A percentile compares a stretch with the other conserved stretches of the same genome.
These are phyloP conservation scores for Chondrus crispus DNA, from an alignment of 23 red algal species.

Conservation along the genomic window DNA sequence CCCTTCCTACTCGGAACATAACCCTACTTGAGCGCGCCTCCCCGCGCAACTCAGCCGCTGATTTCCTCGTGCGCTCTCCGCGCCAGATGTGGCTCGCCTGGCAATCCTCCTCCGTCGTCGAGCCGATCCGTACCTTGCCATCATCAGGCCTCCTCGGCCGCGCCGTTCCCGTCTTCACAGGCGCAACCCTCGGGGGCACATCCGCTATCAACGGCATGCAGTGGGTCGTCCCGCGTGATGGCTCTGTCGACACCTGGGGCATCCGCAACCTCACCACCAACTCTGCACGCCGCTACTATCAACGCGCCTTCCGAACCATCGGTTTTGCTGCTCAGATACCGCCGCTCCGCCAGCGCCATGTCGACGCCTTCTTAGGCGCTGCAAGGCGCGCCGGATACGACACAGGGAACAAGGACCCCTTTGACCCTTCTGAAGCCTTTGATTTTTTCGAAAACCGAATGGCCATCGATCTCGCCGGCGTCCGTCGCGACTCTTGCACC, in stretches of 20 bases:
- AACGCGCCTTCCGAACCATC: slow-evolving; percentile 3
- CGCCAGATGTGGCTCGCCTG: slow-evolving; percentile 6
- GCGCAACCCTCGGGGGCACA: slow-evolving; percentile 57
- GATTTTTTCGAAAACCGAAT: neutral
- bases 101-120: slow-evolving; percentile 23
- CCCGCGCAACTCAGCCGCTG: neutral
- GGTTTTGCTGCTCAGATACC: neutral
- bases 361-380: slow-evolving; percentile 35
- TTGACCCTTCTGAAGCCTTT: neutral
- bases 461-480: neutral
- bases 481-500: slow-evolving; percentile 41
- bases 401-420: neutral
- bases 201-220: slow-evolving; percentile 62
- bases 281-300: neutral
- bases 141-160: neutral
- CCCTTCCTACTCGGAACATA: slow-evolving; percentile 21
- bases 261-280: neutral
- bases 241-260: slow-evolving; percentile 14
- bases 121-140: slow-evolving; percentile 9
- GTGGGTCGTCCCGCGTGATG: slow-evolving; percentile 16
- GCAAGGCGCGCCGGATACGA: slow-evolving; percentile 7
- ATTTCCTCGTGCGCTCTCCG: slow-evolving; percentile 34
- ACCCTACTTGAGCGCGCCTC: slow-evolving; percentile 42
- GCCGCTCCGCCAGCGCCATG: slow-evolving; percentile 1
- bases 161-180: neutral